A percentile compares a stretch with the other conserved stretches of the same genome.
phyloP scores from a whole-genome alignment of 1,284 basidiomycete genomes.

The Ceratobasidium sp. region DNA sequence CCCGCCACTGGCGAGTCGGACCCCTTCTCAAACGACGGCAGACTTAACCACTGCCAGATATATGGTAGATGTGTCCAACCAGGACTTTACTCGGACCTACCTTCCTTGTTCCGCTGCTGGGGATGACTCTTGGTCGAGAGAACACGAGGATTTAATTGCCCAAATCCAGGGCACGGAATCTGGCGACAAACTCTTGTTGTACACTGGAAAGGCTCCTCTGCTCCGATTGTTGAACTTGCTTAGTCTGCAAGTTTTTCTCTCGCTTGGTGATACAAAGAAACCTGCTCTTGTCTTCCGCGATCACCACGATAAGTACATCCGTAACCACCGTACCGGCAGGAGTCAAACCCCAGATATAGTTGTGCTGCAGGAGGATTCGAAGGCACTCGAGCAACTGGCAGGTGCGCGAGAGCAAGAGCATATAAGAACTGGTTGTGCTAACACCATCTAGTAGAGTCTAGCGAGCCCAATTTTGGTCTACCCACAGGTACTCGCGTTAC shows the following conservation, averaged over 20 bases:
- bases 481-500: too few species aligned
- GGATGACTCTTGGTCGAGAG: not conserved
- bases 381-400: not conserved
- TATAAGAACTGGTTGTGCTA: not conserved
- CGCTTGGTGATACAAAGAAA: not conserved
- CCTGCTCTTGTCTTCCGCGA: not conserved
- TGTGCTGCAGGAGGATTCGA: not conserved
- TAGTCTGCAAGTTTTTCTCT: not conserved
- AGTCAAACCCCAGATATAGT: not conserved
- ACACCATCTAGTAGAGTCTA: not conserved
- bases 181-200: not conserved
- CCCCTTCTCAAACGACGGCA: too few species aligned
- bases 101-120: too few species aligned
- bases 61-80: too few species aligned
- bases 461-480: not conserved
- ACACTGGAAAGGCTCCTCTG: not conserved
- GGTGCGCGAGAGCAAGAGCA: not conserved
- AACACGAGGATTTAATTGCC: not conserved
- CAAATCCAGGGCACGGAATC: not conserved
- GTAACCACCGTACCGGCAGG: not conserved
- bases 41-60: too few species aligned
- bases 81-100: too few species aligned
- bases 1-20: too few species aligned
- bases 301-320: not conserved
- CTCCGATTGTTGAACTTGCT: not conserved